Conservation (phyloP, 2,329 filamentous ascomycete species). For the Colletotrichum aenigma region DNA sequence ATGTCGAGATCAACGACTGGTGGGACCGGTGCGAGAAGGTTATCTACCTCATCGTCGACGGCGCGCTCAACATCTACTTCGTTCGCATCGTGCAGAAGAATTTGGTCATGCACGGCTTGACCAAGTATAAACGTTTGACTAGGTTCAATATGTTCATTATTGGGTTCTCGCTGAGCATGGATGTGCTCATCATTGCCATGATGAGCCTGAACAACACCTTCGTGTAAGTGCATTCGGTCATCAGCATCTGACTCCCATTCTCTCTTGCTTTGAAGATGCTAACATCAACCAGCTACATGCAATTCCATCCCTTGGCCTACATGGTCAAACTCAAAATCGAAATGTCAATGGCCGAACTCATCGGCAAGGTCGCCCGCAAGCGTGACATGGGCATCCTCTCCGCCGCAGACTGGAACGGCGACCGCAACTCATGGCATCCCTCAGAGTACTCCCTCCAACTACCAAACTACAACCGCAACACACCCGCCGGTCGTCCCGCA, state of each 20-base stretch:
- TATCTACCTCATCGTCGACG: constrained; percentile 54
- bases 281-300: constrained; percentile 39
- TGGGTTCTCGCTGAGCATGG: constrained; percentile 47
- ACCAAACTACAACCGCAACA: neutral
- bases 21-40: constrained; percentile 60
- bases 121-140: constrained; percentile 48
- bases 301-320: constrained; percentile 57
- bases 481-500: neutral
- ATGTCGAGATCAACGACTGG: constrained; percentile 48
- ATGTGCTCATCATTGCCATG: constrained; percentile 43
- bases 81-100: constrained; percentile 30
- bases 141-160: constrained; percentile 51
- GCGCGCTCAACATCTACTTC: constrained; percentile 54
- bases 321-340: constrained; percentile 59
- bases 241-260: accelerated
- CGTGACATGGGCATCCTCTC: constrained; percentile 11
- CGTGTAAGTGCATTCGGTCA: constrained; percentile 29
- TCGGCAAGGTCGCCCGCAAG: constrained; percentile 40
- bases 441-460: constrained; percentile 13
- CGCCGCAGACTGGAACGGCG: neutral
- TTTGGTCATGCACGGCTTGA: constrained; percentile 34
- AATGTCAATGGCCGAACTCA: constrained; percentile 58
- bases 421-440: neutral
- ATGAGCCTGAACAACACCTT: constrained; percentile 49
- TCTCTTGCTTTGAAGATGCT: neutral